Evolutionary conservation across 1,139 yeast species (phyloP).

Genomic region (Sugiyamaella pinicola): DNA sequence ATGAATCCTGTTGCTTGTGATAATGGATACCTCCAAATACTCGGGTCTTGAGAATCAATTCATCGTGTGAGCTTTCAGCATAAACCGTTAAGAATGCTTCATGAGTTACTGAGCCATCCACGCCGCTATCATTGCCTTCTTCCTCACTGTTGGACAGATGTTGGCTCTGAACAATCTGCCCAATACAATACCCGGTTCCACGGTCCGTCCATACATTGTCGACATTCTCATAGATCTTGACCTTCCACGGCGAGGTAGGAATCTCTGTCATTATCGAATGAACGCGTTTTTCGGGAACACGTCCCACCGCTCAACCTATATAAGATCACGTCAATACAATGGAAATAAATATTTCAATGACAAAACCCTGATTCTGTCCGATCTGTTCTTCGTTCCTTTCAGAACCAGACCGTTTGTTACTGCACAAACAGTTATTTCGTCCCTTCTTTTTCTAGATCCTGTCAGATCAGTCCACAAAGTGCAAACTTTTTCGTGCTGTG

Average conservation of each 20-base stretch:
- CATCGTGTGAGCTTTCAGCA: conserved; percentile 64
- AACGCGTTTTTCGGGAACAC: no score
- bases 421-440: no score
- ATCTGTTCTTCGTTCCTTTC: no score
- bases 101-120: conserved; percentile 23
- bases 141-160: not conserved
- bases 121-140: conserved; percentile 14
- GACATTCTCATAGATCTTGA: conserved; percentile 74
- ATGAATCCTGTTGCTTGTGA: conserved; percentile 91
- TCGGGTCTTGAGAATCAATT: conserved; percentile 62
- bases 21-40: conserved; percentile 78
- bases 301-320: no score
- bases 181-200: conserved; percentile 90
- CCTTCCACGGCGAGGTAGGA: conserved; percentile 65
- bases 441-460: no score
- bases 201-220: conserved; percentile 88
- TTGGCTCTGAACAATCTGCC: conserved; percentile 51
- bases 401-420: no score
- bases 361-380: no score
- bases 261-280: conserved; percentile 34
- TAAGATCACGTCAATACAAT: no score
- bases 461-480: no score
- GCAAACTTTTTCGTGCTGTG: no score
- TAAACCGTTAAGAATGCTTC: conserved; percentile 70
- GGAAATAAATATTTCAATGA: not conserved